Evolutionary conservation across 495 filamentous ascomycete genomes (phyloP).

Genomic region (Immersiella caudata): DNA sequence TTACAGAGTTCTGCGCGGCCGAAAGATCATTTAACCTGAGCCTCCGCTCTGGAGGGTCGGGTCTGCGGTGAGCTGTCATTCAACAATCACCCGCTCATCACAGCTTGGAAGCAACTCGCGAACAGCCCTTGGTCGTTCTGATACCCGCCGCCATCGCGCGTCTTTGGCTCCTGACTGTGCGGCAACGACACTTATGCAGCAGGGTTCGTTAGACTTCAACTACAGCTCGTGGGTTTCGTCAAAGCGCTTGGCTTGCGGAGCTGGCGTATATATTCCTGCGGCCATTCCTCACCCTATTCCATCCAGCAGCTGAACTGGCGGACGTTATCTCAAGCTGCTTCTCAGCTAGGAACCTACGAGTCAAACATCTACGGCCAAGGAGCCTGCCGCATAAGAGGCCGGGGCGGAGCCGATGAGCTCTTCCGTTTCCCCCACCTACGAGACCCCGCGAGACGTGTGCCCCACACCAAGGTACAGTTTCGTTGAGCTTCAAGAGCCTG

Average conservation of each 20-base stretch:
- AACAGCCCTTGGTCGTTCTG: background rate
- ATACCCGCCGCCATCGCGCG: background rate
- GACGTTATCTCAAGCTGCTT: conserved; percentile 9
- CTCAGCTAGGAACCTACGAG: background rate
- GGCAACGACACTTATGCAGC: background rate
- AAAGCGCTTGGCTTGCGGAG: conserved; percentile 6
- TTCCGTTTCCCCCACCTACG: conserved; percentile 2
- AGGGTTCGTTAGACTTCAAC: conserved; percentile 6
- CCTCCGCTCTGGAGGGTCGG: too few relatives aligned
- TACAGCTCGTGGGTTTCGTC: background rate
- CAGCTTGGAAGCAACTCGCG: too few relatives aligned
- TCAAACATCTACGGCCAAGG: background rate
- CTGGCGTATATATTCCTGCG: conserved; percentile 1
- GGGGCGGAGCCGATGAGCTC: background rate
- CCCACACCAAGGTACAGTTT: background rate
- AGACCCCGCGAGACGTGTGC: background rate
- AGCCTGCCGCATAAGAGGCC: background rate
- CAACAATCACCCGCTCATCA: too few relatives aligned
- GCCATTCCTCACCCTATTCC: background rate
- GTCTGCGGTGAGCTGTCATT: too few relatives aligned
- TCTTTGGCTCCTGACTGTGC: background rate
- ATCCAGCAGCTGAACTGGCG: background rate
- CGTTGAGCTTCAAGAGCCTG: background rate
- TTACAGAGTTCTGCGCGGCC: too few relatives aligned
- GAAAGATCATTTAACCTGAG: too few relatives aligned